phyloP scores from a whole-genome alignment of 176 grass and related monocot species.

The Musa schizocarpa region DNA sequence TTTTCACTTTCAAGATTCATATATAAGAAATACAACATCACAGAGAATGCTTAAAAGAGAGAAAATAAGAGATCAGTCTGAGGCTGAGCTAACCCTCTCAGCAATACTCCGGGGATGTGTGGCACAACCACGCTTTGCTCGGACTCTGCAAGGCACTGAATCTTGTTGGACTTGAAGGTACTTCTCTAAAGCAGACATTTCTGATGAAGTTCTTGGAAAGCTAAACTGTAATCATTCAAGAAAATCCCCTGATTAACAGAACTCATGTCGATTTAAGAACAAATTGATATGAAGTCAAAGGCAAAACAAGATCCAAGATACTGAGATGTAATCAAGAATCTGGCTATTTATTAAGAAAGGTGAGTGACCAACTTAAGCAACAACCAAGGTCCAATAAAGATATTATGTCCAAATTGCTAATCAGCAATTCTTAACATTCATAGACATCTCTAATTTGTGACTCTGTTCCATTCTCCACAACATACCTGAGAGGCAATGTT shows the following conservation, averaged over 20 bases:
- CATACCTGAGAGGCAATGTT: constrained; percentile 70
- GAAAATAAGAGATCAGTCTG: background rate
- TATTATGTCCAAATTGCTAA: background rate
- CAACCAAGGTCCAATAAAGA: background rate
- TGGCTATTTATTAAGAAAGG: background rate
- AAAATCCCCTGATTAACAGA: background rate
- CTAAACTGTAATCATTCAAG: constrained; percentile 36
- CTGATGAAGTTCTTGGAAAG: constrained; percentile 50
- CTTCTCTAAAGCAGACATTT: constrained; percentile 60
- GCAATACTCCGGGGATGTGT: constrained; percentile 92
- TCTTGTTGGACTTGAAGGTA: constrained; percentile 69
- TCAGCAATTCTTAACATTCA: background rate
- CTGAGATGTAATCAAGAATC: background rate
- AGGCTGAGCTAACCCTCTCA: constrained; percentile 50
- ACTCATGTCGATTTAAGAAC: background rate
- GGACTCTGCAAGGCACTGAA: constrained; percentile 59
- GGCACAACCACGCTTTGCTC: constrained; percentile 87
- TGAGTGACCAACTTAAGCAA: background rate
- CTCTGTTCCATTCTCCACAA: background rate
- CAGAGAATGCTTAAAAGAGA: background rate
- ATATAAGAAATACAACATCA: background rate
- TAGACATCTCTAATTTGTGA: background rate
- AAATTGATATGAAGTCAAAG: background rate
- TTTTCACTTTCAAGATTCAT: background rate
- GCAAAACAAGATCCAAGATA: background rate